Conservation (phyloP, 2,329 filamentous ascomycete species). For the Trichoderma afroharzianum region DNA sequence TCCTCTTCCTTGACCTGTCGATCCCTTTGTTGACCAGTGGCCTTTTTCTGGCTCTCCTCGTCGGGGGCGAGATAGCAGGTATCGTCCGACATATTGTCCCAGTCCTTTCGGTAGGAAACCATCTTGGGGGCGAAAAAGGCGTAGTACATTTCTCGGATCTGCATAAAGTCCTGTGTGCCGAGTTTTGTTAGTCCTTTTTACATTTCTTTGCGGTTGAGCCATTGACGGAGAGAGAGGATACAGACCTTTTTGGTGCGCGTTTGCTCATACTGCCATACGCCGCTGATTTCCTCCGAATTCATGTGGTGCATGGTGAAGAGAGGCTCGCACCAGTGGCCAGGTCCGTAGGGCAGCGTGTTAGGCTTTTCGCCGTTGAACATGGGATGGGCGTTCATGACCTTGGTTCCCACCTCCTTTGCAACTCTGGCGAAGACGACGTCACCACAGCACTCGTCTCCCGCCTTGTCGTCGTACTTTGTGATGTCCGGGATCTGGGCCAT, state of each 20-base stretch:
- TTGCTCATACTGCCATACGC: slow-evolving; percentile 52
- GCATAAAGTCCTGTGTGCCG: slow-evolving; percentile 36
- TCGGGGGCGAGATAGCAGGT: slow-evolving; percentile 42
- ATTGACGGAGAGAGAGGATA: neutral
- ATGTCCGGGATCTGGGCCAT: slow-evolving; percentile 44
- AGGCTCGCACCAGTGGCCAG: slow-evolving; percentile 53
- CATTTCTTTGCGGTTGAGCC: neutral
- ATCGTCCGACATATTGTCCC: slow-evolving; percentile 52
- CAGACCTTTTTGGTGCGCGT: slow-evolving; percentile 42
- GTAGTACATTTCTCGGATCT: slow-evolving; percentile 49
- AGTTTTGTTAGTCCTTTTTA: neutral
- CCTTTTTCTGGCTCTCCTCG: slow-evolving; percentile 32
- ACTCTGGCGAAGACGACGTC: slow-evolving; percentile 50
- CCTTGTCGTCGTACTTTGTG: slow-evolving; percentile 44
- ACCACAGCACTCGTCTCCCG: slow-evolving; percentile 46
- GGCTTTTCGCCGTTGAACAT: slow-evolving; percentile 57
- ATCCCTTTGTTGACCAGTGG: slow-evolving; percentile 29
- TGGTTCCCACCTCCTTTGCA: slow-evolving; percentile 42
- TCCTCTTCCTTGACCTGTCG: slow-evolving; percentile 38
- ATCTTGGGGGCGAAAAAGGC: slow-evolving; percentile 46
- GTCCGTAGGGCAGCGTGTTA: slow-evolving; percentile 46
- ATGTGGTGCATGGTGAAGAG: slow-evolving; percentile 57
- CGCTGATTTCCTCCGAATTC: slow-evolving; percentile 48
- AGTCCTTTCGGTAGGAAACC: slow-evolving; percentile 41
- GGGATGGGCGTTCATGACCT: slow-evolving; percentile 44